Evolutionary conservation across 1,139 yeast species (phyloP), one percentile per base, ranked within the genome.

Genomic region (Hansenula sp.): DNA sequence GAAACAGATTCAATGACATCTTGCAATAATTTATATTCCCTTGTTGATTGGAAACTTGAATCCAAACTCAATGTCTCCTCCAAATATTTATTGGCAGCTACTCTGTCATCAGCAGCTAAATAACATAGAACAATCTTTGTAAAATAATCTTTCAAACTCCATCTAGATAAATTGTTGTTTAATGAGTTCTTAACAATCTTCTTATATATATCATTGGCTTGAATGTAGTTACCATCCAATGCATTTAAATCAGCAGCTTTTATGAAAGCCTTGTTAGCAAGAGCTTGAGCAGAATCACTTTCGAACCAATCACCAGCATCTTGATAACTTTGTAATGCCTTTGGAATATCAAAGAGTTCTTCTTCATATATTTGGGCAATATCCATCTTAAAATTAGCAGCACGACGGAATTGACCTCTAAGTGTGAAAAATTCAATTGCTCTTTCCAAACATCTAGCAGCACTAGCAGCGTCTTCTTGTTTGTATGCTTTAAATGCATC

Each of bases 261-360:
- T 53, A 90, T 68, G 53, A 75, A 86, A 21, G 95, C 89, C 65
- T 92, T 92, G 64, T 82, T 89, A 26, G 96, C 79, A 45, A 92
- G 56, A 9, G 97, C 95, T 50, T 83, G 85, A 1, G 98, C 97
- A 46, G 88, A 92, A 64, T 92, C 98, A 47, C 94, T 89, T 44
- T 79, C 77, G 60, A 85, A 89, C 87, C 96, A 92, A 57, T 94
- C 97, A 32, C 96, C 97, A 6, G 98, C 97, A 54, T 84, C 86
- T 58, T 89, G 95, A 61, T 85, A 92, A 24, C 92, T 79, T 44
- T 73, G 71, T 41, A 84, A 73, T 3, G 98, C 97, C 50, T 75
- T 75, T 16, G 72, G 69, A 21, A 66, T 62, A 56, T 90, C 95
- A 41, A 75, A 75, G 29, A 85, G 68, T 34, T 79, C 82, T 37